Conservation (phyloP, 2,329 filamentous ascomycete species). For the Epichloe gansuensis region DNA sequence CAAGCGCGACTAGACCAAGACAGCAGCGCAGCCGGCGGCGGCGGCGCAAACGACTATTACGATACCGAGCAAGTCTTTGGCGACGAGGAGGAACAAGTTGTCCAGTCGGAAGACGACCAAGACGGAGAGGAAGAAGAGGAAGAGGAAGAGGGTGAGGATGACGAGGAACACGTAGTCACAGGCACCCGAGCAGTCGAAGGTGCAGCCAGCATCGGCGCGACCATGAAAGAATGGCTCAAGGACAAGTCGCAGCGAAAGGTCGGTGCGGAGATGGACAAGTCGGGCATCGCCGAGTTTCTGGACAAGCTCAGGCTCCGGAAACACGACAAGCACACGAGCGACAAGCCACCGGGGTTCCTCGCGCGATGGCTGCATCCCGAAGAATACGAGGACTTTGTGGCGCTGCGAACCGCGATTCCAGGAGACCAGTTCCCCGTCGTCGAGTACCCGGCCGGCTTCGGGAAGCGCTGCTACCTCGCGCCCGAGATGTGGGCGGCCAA, state of each 20-base stretch:
- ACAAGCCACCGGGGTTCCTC: slow-evolving; percentile 36
- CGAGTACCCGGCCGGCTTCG: slow-evolving; percentile 32
- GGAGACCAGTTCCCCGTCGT: slow-evolving; percentile 29
- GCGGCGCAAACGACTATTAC: slow-evolving; percentile 22
- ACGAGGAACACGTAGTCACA: slow-evolving; percentile 14
- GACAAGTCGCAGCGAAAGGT: slow-evolving; percentile 24
- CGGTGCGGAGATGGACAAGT: slow-evolving; percentile 12
- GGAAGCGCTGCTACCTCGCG: slow-evolving; percentile 53
- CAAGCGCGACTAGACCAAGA: slow-evolving; percentile 13
- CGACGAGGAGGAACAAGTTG: slow-evolving; percentile 18
- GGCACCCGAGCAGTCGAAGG: slow-evolving; percentile 26
- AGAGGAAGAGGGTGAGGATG: slow-evolving; percentile 11
- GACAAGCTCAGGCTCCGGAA: slow-evolving; percentile 16
- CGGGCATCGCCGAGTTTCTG: slow-evolving; percentile 16
- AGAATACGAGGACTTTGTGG: slow-evolving; percentile 58
- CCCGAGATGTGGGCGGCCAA: slow-evolving; percentile 42
- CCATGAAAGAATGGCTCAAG: slow-evolving; percentile 22
- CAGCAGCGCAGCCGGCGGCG: not conserved
- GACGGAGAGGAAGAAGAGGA: slow-evolving; percentile 16
- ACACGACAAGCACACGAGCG: slow-evolving; percentile 13
- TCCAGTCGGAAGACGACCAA: slow-evolving; percentile 15
- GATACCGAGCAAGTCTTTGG: slow-evolving; percentile 23
- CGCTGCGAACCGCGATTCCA: slow-evolving; percentile 58
- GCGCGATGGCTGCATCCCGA: slow-evolving; percentile 66
- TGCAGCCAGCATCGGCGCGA: slow-evolving; percentile 20